Conservation (phyloP, 2,329 filamentous ascomycete genomes). For the Hypoxylon sp. region DNA sequence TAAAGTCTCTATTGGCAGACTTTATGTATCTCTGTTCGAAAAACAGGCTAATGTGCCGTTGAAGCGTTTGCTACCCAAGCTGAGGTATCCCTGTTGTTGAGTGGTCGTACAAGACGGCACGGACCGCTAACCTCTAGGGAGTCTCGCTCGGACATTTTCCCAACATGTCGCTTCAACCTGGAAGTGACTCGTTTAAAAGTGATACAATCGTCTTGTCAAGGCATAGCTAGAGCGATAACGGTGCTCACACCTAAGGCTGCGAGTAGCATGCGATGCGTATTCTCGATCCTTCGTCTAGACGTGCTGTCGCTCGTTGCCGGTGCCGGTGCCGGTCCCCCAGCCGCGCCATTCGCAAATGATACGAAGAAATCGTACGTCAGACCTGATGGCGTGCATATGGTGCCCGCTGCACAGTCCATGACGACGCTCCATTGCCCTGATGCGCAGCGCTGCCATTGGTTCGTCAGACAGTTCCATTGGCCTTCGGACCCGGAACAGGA, state of each 20-base stretch:
- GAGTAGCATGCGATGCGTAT: background rate
- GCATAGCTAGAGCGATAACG: background rate
- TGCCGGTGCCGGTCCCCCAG: conserved; percentile 16
- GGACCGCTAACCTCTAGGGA: background rate
- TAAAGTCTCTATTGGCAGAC: conserved; percentile 25
- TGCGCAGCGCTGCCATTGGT: conserved; percentile 66
- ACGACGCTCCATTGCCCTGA: conserved; percentile 62
- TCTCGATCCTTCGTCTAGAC: background rate
- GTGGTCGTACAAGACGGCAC: background rate
- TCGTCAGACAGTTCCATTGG: conserved; percentile 69
- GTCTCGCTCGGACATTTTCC: background rate
- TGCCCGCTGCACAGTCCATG: conserved; percentile 62
- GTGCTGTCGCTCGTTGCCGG: conserved; percentile 22
- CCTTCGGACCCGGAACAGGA: conserved; percentile 62
- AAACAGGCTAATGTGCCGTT: background rate
- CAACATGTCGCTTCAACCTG: background rate
- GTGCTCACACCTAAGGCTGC: background rate
- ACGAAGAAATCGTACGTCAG: conserved; percentile 57
- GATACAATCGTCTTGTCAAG: background rate
- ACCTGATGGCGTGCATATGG: conserved; percentile 62
- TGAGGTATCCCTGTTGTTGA: background rate
- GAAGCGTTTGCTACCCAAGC: background rate
- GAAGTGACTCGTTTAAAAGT: background rate
- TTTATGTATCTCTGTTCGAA: background rate
- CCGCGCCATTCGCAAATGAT: conserved; percentile 33